A percentile compares a stretch with the other conserved stretches of the same genome.
These are phyloP conservation scores for Leccinum aurantiacum DNA, from an alignment of 768 basidiomycete species.

Conservation along the genomic window DNA sequence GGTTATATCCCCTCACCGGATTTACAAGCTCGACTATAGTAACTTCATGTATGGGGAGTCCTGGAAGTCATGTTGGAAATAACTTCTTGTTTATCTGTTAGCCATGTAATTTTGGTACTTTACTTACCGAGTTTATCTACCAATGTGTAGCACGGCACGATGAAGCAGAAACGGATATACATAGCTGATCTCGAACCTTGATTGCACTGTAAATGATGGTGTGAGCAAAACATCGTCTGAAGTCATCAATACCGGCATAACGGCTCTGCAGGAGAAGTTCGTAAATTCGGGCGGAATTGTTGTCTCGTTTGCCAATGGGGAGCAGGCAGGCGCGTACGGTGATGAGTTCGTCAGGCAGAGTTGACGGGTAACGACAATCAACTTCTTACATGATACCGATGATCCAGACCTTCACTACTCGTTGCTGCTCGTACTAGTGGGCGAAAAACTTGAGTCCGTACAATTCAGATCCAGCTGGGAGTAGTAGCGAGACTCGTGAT, in stretches of 20 bases:
- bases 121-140: background rate
- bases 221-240: background rate
- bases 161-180: background rate
- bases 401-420: background rate
- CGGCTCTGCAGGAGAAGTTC: background rate
- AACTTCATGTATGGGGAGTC: slow-evolving; percentile 19
- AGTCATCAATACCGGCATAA: background rate
- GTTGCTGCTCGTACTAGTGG: background rate
- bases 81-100: background rate
- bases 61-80: slow-evolving; percentile 21
- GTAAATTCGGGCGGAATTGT: too few relatives aligned
- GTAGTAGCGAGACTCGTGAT: background rate
- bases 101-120: background rate
- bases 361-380: background rate
- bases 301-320: background rate
- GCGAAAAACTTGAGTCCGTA: background rate
- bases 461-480: background rate
- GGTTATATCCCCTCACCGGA: slow-evolving; percentile 11
- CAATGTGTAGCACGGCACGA: background rate
- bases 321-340: background rate
- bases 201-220: background rate
- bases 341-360: background rate
- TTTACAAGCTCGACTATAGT: slow-evolving; percentile 14
- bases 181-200: background rate
- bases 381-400: background rate